Percentiles rank a stretch among this genome's conserved stretches.
Evolutionary conservation across 1,284 basidiomycete species (phyloP).

Genomic region (Cryptococcus hybrid): DNA sequence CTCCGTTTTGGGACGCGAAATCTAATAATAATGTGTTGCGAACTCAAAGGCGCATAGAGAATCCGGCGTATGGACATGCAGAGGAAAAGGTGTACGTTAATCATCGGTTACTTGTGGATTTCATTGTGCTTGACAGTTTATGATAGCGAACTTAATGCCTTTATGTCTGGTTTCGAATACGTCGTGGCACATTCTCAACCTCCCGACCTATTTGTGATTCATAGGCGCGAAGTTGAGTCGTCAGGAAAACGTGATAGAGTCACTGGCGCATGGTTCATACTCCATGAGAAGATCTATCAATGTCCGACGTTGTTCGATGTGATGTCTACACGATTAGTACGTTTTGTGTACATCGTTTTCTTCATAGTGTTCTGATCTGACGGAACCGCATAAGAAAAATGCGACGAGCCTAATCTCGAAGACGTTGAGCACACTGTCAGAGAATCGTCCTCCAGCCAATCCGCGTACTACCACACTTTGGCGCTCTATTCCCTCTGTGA

Average conservation of each 20-base stretch:
- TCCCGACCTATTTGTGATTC: slow-evolving; percentile 42
- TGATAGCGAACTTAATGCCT: slow-evolving; percentile 31
- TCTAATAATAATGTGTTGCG: slow-evolving; percentile 44
- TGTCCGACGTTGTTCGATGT: slow-evolving; percentile 38
- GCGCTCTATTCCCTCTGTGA: slow-evolving; percentile 28
- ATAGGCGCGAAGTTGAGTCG: slow-evolving; percentile 30
- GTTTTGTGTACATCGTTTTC: slow-evolving; percentile 2
- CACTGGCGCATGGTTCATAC: slow-evolving; percentile 38
- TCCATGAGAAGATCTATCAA: slow-evolving; percentile 43
- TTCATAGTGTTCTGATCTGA: neutral
- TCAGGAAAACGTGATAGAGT: slow-evolving; percentile 28
- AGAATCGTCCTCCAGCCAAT: slow-evolving; percentile 36
- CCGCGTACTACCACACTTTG: slow-evolving; percentile 36
- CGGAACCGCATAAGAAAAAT: slow-evolving; percentile 19
- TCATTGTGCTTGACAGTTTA: neutral
- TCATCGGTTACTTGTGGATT: neutral
- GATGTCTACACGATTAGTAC: slow-evolving; percentile 31
- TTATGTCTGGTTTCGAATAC: slow-evolving; percentile 44
- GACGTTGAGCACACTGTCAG: slow-evolving; percentile 32
- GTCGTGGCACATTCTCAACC: slow-evolving; percentile 39
- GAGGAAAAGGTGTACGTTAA: slow-evolving; percentile 41
- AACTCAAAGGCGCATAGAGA: slow-evolving; percentile 36
- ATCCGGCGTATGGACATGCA: slow-evolving; percentile 38
- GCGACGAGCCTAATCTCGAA: slow-evolving; percentile 34
- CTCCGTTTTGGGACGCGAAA: slow-evolving; percentile 43